Conservation (phyloP, 257 asterid species). For the Nyctanthes arbortristis region DNA sequence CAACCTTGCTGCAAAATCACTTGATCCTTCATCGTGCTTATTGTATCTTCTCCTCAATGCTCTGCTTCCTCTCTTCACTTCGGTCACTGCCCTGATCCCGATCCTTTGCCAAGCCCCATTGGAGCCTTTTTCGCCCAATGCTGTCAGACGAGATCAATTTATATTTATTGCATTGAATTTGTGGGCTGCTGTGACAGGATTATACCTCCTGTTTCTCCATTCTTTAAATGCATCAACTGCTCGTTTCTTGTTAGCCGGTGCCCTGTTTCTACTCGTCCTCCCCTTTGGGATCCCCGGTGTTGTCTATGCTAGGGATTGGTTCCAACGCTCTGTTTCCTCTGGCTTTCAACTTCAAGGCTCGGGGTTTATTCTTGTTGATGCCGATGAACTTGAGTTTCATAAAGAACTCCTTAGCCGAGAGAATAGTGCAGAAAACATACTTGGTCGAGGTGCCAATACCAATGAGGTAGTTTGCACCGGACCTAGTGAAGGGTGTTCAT, state of each 20-base stretch:
- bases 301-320: conserved; percentile 70
- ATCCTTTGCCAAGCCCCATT: conserved; percentile 63
- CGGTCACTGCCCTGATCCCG: conserved; percentile 55
- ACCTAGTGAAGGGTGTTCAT: conserved; percentile 35
- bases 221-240: conserved; percentile 38
- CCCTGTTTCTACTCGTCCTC: conserved; percentile 56
- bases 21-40: conserved; percentile 50
- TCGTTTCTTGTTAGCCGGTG: conserved; percentile 54
- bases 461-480: conserved; percentile 4
- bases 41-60: conserved; percentile 87
- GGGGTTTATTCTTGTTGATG: conserved; percentile 60
- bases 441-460: no score
- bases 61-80: conserved; percentile 59
- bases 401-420: conserved; percentile 52
- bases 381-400: conserved; percentile 63
- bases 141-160: conserved; percentile 51
- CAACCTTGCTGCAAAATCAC: conserved; percentile 67
- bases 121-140: conserved; percentile 37
- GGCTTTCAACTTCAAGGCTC: conserved; percentile 46
- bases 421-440: conserved; percentile 25
- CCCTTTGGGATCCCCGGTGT: conserved; percentile 77
- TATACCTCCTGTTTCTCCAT: conserved; percentile 73
- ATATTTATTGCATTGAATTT: conserved; percentile 51
- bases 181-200: conserved; percentile 66
- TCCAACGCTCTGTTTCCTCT: conserved; percentile 42